A percentile compares a stretch with the other conserved stretches of the same genome.
Conservation (phyloP, 2,329 filamentous ascomycete species). For the Cladosporium sp. region DNA sequence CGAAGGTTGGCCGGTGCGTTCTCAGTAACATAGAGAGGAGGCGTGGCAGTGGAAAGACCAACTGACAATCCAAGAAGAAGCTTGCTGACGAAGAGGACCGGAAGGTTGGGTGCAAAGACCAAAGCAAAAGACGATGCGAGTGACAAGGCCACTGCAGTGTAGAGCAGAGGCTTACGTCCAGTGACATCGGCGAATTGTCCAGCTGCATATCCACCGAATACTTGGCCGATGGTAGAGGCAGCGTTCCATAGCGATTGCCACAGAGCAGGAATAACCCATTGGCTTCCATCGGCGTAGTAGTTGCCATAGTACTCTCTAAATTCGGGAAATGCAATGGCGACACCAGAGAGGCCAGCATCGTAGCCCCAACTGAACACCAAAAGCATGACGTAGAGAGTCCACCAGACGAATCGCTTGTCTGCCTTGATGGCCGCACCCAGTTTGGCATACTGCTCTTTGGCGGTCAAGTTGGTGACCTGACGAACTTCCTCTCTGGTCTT, state of each 20-base stretch:
- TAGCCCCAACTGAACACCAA: constrained; percentile 36
- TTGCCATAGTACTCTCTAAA: constrained; percentile 33
- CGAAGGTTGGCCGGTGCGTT: constrained; percentile 23
- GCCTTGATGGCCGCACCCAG: constrained; percentile 25
- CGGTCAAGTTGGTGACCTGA: constrained; percentile 18
- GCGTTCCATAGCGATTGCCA: constrained; percentile 38
- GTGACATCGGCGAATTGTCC: constrained; percentile 24
- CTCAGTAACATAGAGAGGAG: constrained; percentile 25
- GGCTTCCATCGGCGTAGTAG: constrained; percentile 27
- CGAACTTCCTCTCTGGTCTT: constrained; percentile 15
- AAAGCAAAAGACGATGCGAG: constrained; percentile 23
- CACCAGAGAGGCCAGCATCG: constrained; percentile 34
- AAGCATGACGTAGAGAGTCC: constrained; percentile 23
- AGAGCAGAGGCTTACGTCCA: constrained; percentile 21
- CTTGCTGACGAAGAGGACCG: constrained; percentile 27
- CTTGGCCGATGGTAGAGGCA: constrained; percentile 33
- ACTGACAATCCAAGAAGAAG: constrained; percentile 23
- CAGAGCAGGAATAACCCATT: constrained; percentile 32
- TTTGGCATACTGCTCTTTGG: constrained; percentile 23
- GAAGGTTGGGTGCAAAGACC: constrained; percentile 27
- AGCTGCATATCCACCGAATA: constrained; percentile 23
- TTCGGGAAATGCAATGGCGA: constrained; percentile 34
- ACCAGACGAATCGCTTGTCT: constrained; percentile 22
- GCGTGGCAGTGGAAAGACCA: constrained; percentile 23
- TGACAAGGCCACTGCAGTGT: constrained; percentile 20